phyloP scores from a whole-genome alignment of 495 filamentous ascomycete species.

The Penicillium tannophilum region DNA sequence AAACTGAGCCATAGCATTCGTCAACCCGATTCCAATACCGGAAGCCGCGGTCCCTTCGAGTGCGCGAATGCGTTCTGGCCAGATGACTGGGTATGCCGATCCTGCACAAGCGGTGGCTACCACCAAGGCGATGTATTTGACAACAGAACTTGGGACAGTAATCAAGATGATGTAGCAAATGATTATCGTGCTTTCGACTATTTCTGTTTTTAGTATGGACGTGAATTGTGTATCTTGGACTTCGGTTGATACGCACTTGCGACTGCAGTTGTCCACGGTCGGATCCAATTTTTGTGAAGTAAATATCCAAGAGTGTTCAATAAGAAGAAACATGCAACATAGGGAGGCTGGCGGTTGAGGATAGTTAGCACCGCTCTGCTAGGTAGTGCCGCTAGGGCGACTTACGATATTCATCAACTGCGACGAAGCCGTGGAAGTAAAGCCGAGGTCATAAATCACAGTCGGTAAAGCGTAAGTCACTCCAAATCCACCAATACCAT shows the following conservation, averaged over 20 bases:
- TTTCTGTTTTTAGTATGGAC: conserved; percentile 6
- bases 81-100: conserved; percentile 47
- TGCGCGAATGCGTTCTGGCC: conserved; percentile 48
- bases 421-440: conserved; percentile 39
- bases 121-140: conserved; percentile 43
- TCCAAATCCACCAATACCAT: conserved; percentile 48
- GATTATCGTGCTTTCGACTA: conserved; percentile 44
- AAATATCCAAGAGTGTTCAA: conserved; percentile 38
- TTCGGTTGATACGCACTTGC: conserved; percentile 26
- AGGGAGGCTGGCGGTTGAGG: conserved; percentile 35
- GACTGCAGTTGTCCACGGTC: conserved; percentile 43
- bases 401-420: conserved; percentile 49
- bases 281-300: conserved; percentile 38
- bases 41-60: conserved; percentile 42
- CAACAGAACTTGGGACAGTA: conserved; percentile 38
- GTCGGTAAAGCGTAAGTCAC: conserved; percentile 44
- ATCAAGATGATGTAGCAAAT: conserved; percentile 50
- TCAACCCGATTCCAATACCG: conserved; percentile 45
- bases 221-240: no score
- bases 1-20: conserved; percentile 51
- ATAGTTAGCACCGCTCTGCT: no score
- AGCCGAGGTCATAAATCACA: conserved; percentile 47
- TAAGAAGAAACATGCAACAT: conserved; percentile 41
- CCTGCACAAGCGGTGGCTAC: conserved; percentile 42
- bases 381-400: not conserved